Conservation (phyloP, 352 stramenopile genomes). For the Saprolegnia parasitica region DNA sequence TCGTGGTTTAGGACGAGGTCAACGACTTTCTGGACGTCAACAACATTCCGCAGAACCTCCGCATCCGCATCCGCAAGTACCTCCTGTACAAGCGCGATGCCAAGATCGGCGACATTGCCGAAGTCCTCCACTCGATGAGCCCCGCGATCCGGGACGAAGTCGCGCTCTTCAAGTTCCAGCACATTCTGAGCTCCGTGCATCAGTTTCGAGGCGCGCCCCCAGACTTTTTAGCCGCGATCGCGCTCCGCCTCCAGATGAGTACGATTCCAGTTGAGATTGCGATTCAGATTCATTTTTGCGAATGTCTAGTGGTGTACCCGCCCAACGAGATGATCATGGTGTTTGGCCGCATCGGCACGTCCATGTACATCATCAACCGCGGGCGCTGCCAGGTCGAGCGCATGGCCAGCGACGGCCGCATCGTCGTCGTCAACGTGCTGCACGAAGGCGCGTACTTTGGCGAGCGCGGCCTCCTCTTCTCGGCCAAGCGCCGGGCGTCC, state of each 20-base stretch:
- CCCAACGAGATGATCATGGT: conserved; percentile 28
- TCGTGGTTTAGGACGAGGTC: not conserved
- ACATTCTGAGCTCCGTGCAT: conserved; percentile 18
- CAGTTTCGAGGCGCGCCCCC: conserved; percentile 19
- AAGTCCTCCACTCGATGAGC: conserved; percentile 9
- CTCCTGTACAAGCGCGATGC: conserved; percentile 26
- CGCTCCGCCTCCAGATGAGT: conserved; percentile 20
- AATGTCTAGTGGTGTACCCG: conserved; percentile 21
- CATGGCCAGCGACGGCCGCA: conserved; percentile 22
- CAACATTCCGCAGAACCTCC: conserved; percentile 6
- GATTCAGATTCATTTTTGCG: not conserved
- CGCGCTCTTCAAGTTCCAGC: conserved; percentile 25
- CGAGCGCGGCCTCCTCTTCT: conserved; percentile 24
- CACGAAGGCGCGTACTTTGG: conserved; percentile 25
- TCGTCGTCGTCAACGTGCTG: conserved; percentile 23
- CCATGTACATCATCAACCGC: conserved; percentile 28
- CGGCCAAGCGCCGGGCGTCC: conserved; percentile 22
- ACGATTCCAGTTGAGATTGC: not conserved
- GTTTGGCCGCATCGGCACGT: conserved; percentile 21
- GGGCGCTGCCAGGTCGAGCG: conserved; percentile 22
- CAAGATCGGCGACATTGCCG: conserved; percentile 18
- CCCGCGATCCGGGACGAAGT: conserved; percentile 21
- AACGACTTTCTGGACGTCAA: conserved; percentile 22
- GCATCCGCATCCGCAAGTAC: conserved; percentile 24
- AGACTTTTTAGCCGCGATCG: conserved; percentile 17